Conservation (phyloP, 2,329 filamentous ascomycete genomes). For the Drechslerella stenobrocha region DNA sequence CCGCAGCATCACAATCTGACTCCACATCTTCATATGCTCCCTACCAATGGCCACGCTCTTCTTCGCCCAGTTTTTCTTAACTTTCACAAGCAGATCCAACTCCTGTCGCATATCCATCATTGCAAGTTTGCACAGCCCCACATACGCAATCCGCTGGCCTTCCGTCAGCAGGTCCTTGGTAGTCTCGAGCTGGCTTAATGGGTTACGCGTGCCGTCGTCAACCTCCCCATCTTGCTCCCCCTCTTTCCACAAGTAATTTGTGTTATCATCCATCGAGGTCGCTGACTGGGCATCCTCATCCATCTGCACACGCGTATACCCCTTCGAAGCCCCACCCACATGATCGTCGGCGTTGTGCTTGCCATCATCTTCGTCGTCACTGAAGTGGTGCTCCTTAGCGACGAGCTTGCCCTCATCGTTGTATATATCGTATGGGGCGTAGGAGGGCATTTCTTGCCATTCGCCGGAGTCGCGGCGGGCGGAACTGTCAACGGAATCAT, state of each 20-base stretch:
- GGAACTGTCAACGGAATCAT: constrained; percentile 59
- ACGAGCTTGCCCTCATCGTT: constrained; percentile 88
- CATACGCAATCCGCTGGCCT: constrained; percentile 92
- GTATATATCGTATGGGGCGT: constrained; percentile 91
- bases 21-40: constrained; percentile 91
- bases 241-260: constrained; percentile 89
- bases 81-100: no score
- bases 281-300: constrained; percentile 93
- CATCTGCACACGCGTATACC: constrained; percentile 90
- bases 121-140: constrained; percentile 81
- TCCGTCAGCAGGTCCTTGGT: constrained; percentile 95
- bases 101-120: constrained; percentile 76
- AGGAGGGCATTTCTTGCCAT: constrained; percentile 94
- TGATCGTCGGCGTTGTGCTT: constrained; percentile 57
- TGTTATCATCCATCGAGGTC: constrained; percentile 97
- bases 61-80: no score
- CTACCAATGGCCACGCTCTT: constrained; percentile 71
- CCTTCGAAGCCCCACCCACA: constrained; percentile 86
- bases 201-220: constrained; percentile 66
- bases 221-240: constrained; percentile 72
- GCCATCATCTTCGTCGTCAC: constrained; percentile 65
- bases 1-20: constrained; percentile 96
- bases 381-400: constrained; percentile 74
- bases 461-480: constrained; percentile 63
- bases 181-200: constrained; percentile 86